phyloP scores from a whole-genome alignment of 176 grass and related monocot genomes.

The Saccharum spontaneum region DNA sequence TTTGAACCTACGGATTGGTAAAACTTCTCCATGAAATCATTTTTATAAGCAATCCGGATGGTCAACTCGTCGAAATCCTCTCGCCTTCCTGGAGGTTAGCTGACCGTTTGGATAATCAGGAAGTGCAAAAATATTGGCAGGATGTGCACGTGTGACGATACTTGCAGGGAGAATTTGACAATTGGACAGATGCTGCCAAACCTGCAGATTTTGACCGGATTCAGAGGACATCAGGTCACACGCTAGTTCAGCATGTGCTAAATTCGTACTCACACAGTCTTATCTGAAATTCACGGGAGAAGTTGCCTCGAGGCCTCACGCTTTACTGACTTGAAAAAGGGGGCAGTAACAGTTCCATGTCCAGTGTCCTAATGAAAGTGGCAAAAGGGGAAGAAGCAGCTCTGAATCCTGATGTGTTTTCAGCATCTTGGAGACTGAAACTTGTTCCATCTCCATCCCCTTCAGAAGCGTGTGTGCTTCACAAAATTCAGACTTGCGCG shows the following conservation, averaged over 20 bases:
- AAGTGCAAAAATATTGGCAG: not conserved
- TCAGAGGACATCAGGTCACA: conserved; percentile 21
- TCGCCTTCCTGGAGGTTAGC: not conserved
- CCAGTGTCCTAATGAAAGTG: not conserved
- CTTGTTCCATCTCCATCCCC: too few species aligned
- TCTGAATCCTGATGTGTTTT: not conserved
- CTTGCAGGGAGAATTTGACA: conserved; percentile 20
- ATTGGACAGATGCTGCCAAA: not conserved
- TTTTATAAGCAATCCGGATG: conserved; percentile 4
- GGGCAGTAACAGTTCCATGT: conserved; percentile 24
- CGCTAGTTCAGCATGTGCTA: conserved; percentile 14
- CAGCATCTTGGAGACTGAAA: not conserved
- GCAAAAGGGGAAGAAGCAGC: not conserved
- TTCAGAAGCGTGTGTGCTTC: not conserved
- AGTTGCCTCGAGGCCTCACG: not conserved
- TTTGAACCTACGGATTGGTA: not conserved
- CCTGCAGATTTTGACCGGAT: not conserved
- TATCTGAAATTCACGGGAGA: conserved; percentile 18
- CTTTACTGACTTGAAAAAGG: not conserved
- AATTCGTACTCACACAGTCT: not conserved
- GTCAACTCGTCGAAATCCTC: conserved; percentile 21
- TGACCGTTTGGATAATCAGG: conserved; percentile 17
- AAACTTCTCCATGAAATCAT: conserved; percentile 5
- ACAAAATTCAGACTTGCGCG: not conserved
- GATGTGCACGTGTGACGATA: conserved; percentile 35